phyloP scores from a whole-genome alignment of 495 filamentous ascomycete species.

The Tuber melanosporum region DNA sequence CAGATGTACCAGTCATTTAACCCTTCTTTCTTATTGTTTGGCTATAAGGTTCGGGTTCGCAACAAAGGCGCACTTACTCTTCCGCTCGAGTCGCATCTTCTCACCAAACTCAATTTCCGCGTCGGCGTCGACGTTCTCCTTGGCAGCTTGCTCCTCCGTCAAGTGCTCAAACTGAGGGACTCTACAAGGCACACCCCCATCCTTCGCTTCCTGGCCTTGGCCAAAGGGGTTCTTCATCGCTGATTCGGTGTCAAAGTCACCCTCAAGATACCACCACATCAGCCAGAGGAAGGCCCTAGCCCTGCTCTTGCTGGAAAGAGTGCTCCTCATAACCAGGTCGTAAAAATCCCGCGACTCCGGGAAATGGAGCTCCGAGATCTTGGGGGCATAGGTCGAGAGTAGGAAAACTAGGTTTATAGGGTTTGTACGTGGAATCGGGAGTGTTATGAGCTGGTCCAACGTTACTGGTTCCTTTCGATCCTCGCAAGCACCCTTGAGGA shows the following conservation, averaged over 20 bases:
- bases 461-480: constrained; percentile 81
- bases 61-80: constrained; percentile 55
- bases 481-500: constrained; percentile 93
- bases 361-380: constrained; percentile 90
- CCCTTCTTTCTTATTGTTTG: constrained; percentile 43
- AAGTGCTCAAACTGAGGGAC: constrained; percentile 74
- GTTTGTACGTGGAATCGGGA: constrained; percentile 73
- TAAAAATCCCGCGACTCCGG: constrained; percentile 81
- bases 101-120: constrained; percentile 83
- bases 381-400: constrained; percentile 80
- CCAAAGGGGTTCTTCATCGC: constrained; percentile 87
- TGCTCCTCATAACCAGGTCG: constrained; percentile 86
- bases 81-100: constrained; percentile 73
- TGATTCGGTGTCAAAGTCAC: constrained; percentile 77
- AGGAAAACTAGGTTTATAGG: constrained; percentile 96
- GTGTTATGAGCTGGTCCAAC: constrained; percentile 68
- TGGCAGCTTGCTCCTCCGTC: constrained; percentile 65
- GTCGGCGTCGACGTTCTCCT: constrained; percentile 83
- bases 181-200: constrained; percentile 62
- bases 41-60: constrained; percentile 43
- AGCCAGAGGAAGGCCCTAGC: constrained; percentile 91
- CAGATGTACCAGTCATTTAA: neutral
- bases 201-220: constrained; percentile 59
- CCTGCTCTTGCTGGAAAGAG: constrained; percentile 72
- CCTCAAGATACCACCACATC: constrained; percentile 99